These are phyloP conservation scores for Suillus weaverae DNA, from an alignment of 768 basidiomycete genomes.

Conservation along the genomic window DNA sequence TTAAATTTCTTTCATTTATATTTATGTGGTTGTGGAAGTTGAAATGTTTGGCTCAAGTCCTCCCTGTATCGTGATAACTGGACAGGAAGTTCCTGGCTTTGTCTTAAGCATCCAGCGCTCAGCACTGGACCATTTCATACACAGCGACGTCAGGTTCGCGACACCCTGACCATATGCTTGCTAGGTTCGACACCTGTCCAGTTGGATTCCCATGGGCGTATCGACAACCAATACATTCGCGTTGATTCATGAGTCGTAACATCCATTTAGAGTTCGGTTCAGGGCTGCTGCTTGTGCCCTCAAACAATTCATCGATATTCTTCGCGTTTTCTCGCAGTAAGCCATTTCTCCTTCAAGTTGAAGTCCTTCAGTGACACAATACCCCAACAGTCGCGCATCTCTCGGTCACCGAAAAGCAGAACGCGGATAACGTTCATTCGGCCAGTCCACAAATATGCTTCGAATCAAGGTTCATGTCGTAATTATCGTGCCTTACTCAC, in stretches of 20 bases:
- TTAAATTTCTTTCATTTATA: not conserved
- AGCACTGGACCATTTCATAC: not conserved
- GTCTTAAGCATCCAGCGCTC: not conserved
- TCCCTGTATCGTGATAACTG: not conserved
- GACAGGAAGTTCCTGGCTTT: not conserved
- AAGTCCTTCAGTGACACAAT: not conserved
- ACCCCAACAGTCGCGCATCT: not conserved
- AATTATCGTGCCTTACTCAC: conserved; percentile 8
- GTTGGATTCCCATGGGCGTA: not conserved
- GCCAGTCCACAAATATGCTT: not conserved
- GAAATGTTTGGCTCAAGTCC: not conserved
- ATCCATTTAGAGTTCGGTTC: not conserved
- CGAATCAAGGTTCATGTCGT: not conserved
- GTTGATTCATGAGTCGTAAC: not conserved
- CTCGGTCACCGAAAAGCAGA: not conserved
- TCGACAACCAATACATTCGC: not conserved
- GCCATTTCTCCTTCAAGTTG: not conserved
- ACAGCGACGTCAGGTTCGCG: not conserved
- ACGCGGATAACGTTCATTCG: not conserved
- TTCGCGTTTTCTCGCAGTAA: not conserved
- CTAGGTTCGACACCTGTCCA: not conserved
- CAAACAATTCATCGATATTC: not conserved
- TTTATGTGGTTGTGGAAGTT: not conserved
- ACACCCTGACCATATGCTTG: not conserved
- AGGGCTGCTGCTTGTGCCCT: not conserved